phyloP scores from a whole-genome alignment of 176 grass and related monocot genomes.

The Hyparrhenia diplandra region DNA sequence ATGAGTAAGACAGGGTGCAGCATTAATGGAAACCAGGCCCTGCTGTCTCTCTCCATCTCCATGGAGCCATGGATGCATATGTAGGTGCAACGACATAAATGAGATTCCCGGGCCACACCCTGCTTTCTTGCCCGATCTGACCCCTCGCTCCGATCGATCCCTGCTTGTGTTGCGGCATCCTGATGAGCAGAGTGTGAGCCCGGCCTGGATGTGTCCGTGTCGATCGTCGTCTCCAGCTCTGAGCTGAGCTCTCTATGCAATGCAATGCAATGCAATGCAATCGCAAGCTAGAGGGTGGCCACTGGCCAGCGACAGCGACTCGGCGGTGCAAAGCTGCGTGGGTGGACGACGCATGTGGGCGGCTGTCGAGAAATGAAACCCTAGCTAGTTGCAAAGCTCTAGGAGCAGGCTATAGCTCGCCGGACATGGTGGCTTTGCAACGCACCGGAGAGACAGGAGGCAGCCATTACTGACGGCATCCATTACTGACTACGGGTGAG shows the following conservation, averaged over 20 bases:
- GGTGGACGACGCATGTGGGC: too few relatives aligned
- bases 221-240: neutral
- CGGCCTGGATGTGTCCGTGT: too few relatives aligned
- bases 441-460: neutral
- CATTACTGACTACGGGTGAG: too few relatives aligned
- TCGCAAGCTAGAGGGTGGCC: neutral
- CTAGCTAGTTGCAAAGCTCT: too few relatives aligned
- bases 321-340: neutral
- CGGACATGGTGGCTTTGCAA: neutral
- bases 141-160: neutral
- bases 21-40: slow-evolving; percentile 74
- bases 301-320: slow-evolving; percentile 31
- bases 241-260: too few relatives aligned
- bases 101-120: slow-evolving; percentile 36
- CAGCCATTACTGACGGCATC: too few relatives aligned
- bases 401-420: too few relatives aligned
- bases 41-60: slow-evolving; percentile 7
- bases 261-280: slow-evolving; percentile 1
- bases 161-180: neutral
- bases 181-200: neutral
- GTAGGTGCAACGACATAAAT: slow-evolving; percentile 71
- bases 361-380: neutral
- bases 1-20: slow-evolving; percentile 82
- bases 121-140: slow-evolving; percentile 15
- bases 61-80: slow-evolving; percentile 29